Conservation (phyloP, 345 rosid genomes). For the Rhizophora mangle region DNA sequence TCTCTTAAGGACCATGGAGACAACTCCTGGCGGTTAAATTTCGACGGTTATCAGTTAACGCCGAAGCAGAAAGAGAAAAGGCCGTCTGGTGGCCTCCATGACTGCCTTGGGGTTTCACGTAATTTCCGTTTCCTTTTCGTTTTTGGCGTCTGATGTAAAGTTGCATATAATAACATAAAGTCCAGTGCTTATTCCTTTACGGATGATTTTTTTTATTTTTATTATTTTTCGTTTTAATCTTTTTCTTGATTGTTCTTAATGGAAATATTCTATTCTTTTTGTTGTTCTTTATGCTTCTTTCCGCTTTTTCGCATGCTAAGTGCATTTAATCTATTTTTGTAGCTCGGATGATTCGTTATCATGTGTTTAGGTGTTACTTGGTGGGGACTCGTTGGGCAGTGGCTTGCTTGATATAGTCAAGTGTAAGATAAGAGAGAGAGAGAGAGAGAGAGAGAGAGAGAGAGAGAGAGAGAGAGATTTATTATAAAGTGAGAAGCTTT, state of each 20-base stretch:
- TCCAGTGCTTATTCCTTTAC: too few species aligned
- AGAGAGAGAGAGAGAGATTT: too few species aligned
- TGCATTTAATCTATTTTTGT: neutral
- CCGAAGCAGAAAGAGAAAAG: conserved; percentile 53
- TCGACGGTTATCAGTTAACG: conserved; percentile 63
- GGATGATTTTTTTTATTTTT: neutral
- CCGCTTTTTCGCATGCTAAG: neutral
- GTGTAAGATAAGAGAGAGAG: too few species aligned
- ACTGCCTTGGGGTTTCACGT: conserved; percentile 83
- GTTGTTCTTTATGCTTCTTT: neutral
- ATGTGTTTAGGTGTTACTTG: neutral
- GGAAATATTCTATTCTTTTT: conserved; percentile 1
- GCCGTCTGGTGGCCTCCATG: conserved; percentile 51
- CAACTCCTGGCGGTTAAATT: conserved; percentile 85
- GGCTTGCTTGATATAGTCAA: too few species aligned
- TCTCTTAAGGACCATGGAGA: conserved; percentile 46
- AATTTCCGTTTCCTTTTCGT: conserved; percentile 1
- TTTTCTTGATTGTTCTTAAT: neutral
- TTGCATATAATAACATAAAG: too few species aligned
- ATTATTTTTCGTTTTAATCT: neutral
- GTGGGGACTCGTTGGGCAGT: too few species aligned
- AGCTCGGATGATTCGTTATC: neutral
- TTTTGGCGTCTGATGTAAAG: neutral
- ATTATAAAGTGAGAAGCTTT: too few species aligned
- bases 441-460: too few species aligned